Base-by-base conservation (phyloP, 192 early-diverging fungal genomes). In the Umbelopsis sp. region DNA sequence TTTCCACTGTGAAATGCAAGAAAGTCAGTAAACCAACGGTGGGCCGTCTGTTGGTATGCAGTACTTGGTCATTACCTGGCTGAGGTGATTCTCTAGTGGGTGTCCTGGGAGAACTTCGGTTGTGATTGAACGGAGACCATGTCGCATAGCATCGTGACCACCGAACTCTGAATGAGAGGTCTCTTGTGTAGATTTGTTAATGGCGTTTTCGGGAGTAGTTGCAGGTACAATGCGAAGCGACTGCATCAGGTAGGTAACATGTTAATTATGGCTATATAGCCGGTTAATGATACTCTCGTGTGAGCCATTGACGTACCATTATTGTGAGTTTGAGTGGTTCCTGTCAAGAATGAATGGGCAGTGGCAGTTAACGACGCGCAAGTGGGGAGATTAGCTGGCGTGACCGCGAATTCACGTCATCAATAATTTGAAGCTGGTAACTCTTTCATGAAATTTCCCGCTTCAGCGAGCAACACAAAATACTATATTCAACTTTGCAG, bases 91-190 rank as follows among this genome's bases (percentile, higher is more conserved):
- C 76, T 97, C 94, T 7, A 99, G 82, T 16, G 94, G 91, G 79
- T 97, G 96, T 23, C 84, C 82, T 3, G 82, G 78, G 23, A 84
- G 71, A 48, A 94, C 78, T 46, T 93, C 88, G 21, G 74, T 77
- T 21, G 85, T 79, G 47, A 95, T 84, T 21, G 85, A 87, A 55
- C 80, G 73, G 72, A 88, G 71, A 25, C 94, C 94, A 69, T 92
- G 78, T 21, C 94, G 89, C 65, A 96, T 75, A 37, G 93, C 88
- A 78, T 96, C 94, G 73, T 95, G 93, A 46, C 90, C 87, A 46
- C 91, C 93, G 74, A 87, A 93, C 69, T 85, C 83, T 21, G 87
- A 74, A 71, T 86, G 84, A 33, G 82, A 75, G 5, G 84, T 85
- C 21, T 78, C 71, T 5, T 77, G 47, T 22, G 70, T 75, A 18